Conservation (phyloP, 2,329 filamentous ascomycete genomes). For the Karstenula rhodostoma region DNA sequence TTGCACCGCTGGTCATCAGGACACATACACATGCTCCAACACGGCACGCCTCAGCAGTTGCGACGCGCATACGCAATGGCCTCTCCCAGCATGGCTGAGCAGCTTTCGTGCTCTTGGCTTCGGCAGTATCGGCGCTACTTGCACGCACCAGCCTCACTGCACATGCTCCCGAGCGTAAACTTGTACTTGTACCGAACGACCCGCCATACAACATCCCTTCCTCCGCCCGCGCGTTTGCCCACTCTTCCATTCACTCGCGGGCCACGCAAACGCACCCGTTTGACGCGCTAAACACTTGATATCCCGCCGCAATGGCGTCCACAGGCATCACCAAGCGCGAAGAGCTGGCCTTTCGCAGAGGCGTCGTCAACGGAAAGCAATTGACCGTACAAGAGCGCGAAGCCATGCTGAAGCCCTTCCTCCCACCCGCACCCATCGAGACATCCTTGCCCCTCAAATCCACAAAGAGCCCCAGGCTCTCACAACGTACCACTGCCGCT, state of each 20-base stretch:
- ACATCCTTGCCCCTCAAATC: slow-evolving; percentile 24
- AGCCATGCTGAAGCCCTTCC: slow-evolving; percentile 60
- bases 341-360: slow-evolving; percentile 44
- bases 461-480: slow-evolving; percentile 21
- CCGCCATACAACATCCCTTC: neutral
- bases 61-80: slow-evolving; percentile 42
- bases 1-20: neutral
- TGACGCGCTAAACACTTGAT: slow-evolving; percentile 10
- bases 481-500: slow-evolving; percentile 22
- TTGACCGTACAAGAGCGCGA: slow-evolving; percentile 59
- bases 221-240: slow-evolving; percentile 13
- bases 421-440: slow-evolving; percentile 55
- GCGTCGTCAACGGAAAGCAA: slow-evolving; percentile 48
- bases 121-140: slow-evolving; percentile 31
- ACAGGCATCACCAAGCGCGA: slow-evolving; percentile 43
- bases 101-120: slow-evolving; percentile 34
- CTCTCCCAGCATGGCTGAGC: slow-evolving; percentile 42
- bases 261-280: slow-evolving; percentile 10
- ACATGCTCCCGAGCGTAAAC: slow-evolving; percentile 22
- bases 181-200: slow-evolving; percentile 9
- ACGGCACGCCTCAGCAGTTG: slow-evolving; percentile 24
- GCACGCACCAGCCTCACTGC: slow-evolving; percentile 40
- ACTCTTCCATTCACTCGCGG: slow-evolving; percentile 1
- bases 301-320: slow-evolving; percentile 39
- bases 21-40: neutral